These are phyloP conservation scores for Ilex asprella DNA, from an alignment of 257 asterid species.

Conservation along the genomic window DNA sequence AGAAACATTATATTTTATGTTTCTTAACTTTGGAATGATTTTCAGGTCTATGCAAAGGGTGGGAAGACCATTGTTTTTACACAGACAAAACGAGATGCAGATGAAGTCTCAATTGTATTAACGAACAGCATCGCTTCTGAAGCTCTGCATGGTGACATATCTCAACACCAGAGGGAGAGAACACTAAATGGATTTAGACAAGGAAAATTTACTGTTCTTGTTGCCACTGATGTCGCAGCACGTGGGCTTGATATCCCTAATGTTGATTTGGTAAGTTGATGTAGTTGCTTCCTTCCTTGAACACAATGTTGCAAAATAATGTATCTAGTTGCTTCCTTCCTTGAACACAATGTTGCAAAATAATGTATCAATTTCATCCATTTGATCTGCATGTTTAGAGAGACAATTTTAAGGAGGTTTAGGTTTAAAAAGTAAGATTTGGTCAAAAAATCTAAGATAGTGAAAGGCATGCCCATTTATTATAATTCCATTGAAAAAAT, in stretches of 20 bases:
- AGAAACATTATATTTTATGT: background rate
- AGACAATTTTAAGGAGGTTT: no score
- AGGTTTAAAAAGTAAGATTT: no score
- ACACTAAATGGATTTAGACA: slow-evolving; percentile 86
- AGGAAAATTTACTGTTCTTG: slow-evolving; percentile 87
- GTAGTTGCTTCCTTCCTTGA: no score
- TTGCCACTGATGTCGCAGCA: slow-evolving; percentile 95
- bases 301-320: no score
- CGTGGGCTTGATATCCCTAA: slow-evolving; percentile 94
- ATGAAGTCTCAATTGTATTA: slow-evolving; percentile 72
- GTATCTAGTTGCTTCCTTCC: no score
- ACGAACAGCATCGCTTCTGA: slow-evolving; percentile 79
- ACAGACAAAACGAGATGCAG: slow-evolving; percentile 93
- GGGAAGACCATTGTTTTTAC: slow-evolving; percentile 92
- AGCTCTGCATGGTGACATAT: slow-evolving; percentile 96
- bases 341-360: no score
- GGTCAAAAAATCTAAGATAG: no score
- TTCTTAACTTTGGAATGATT: slow-evolving; percentile 10
- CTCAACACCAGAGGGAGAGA: slow-evolving; percentile 97
- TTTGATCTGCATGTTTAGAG: no score
- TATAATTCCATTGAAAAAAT: no score
- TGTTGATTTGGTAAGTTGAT: slow-evolving; percentile 79
- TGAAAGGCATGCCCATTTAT: no score
- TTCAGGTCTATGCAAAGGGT: slow-evolving; percentile 85
- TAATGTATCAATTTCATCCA: no score